phyloP scores from a whole-genome alignment of 192 early-diverging fungal species.

The Hyaloraphidium curvatum region DNA sequence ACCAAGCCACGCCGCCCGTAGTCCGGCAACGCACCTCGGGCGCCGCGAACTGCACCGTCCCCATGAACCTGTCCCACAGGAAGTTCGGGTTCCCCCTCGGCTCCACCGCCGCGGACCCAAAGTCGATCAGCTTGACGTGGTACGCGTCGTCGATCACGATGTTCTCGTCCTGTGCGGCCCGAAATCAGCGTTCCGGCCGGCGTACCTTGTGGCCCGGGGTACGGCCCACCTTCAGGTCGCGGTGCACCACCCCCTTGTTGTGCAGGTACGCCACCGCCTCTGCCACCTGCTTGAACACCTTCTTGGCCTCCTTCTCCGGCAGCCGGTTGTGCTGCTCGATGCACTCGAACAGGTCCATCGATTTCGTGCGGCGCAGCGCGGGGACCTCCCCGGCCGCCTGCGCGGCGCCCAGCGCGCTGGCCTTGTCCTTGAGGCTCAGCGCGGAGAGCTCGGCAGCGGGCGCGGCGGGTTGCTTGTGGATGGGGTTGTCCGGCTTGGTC shows the following conservation, averaged over 20 bases:
- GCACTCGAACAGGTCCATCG: slow-evolving; percentile 47
- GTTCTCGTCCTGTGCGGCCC: slow-evolving; percentile 30
- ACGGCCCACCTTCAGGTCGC: slow-evolving; percentile 10
- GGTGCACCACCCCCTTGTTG: slow-evolving; percentile 28
- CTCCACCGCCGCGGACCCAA: slow-evolving; percentile 29
- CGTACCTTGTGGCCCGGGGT: neutral
- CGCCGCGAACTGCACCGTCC: slow-evolving; percentile 3
- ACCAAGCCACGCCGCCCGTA: slow-evolving; percentile 19
- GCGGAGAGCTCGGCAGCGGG: neutral
- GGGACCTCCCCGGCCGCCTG: slow-evolving; percentile 15
- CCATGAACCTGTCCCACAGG: slow-evolving; percentile 20
- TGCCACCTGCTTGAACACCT: slow-evolving; percentile 37
- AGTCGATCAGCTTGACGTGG: slow-evolving; percentile 45
- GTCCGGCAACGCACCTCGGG: slow-evolving; percentile 13
- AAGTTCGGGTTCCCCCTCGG: slow-evolving; percentile 7
- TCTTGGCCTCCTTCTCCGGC: slow-evolving; percentile 28
- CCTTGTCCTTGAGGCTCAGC: no score
- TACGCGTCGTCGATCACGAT: slow-evolving; percentile 28
- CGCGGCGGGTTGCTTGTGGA: slow-evolving; percentile 6
- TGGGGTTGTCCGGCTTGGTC: slow-evolving; percentile 14
- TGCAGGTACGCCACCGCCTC: slow-evolving; percentile 28
- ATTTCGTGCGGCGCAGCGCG: slow-evolving; percentile 23
- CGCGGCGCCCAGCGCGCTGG: neutral
- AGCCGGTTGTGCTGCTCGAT: slow-evolving; percentile 27
- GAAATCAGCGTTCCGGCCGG: neutral